Evolutionary conservation across 2,329 filamentous ascomycete genomes (phyloP), one percentile per base, ranked within the genome.

Genomic region (Triangularia setosa): DNA sequence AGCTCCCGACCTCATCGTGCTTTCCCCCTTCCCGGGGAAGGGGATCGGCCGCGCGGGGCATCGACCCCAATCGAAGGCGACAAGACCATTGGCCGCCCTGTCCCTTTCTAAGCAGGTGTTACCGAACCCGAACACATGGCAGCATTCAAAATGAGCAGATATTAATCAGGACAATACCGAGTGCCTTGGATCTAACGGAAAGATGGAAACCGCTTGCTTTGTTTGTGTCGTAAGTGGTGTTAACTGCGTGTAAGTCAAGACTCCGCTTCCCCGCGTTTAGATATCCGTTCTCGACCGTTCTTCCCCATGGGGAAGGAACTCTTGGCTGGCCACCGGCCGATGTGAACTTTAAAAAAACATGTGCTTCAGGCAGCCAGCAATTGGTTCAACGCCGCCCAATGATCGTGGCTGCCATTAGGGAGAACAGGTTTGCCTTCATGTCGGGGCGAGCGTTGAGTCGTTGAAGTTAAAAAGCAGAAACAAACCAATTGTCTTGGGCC

Each of bases 211-310:
- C 2, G 11, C 16, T 11, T 54, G 18, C 24, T 14, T 40, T 23
- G n/a, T 30, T 12, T 1, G 8, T n/a, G 18, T 33, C 27, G 27
- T 24, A 23, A 63, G 55, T 7, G 25, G 40, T 18, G 40, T 59
- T 23, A 12, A n/a, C 25, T 44, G n/a, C 3, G 58, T 59, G 56
- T n/a, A 27, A 21, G 55, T 14, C 21, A 30, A 60, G 30, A 27
- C 55, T 35, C 63, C 48, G 53, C 68, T 70, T 70, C 68, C 68
- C 68, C 68, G 68, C 68, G 68, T 69, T 70, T 62, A 62, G 60
- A 63, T 69, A 61, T 44, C 64, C 61, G 58, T 40, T 55, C 52
- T 28, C 21, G 52, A 55, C 52, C 40, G 40, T 48, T 55, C 7
- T 55, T 55, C 52, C 52, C 52, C 52, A 27, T 55, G 52, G 52